Evolutionary conservation across 345 rosid genomes (phyloP).

Genomic region (Acer saccharum): DNA sequence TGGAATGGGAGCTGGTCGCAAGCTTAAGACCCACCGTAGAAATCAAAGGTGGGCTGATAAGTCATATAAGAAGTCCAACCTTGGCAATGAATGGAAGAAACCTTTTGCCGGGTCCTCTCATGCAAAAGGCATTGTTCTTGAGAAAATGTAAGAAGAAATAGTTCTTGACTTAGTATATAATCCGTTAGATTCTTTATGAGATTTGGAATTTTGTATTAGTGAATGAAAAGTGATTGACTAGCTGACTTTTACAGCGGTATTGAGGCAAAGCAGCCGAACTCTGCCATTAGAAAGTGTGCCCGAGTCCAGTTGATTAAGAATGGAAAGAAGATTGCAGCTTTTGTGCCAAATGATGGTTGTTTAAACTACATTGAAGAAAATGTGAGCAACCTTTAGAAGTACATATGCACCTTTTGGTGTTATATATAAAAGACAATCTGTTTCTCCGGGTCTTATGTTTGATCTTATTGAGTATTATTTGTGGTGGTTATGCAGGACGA

Average conservation of each 20-base stretch:
- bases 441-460: not conserved
- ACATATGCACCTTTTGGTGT: not conserved
- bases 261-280: conserved; percentile 52
- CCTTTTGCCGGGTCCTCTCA: conserved; percentile 71
- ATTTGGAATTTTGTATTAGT: not conserved
- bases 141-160: conserved; percentile 45
- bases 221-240: not conserved
- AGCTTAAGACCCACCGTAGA: conserved; percentile 41
- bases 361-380: conserved; percentile 48
- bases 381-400: conserved; percentile 20
- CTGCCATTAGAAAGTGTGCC: conserved; percentile 49
- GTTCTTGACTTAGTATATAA: not conserved
- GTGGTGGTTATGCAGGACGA: conserved; percentile 46
- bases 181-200: not conserved
- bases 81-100: conserved; percentile 55
- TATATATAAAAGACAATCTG: not conserved
- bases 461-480: not conserved
- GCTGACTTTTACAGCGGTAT: conserved; percentile 35
- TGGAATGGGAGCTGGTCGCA: conserved; percentile 68
- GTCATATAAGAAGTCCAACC: conserved; percentile 45
- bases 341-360: conserved; percentile 51
- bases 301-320: conserved; percentile 47
- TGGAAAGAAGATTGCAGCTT: conserved; percentile 49
- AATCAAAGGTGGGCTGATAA: conserved; percentile 56
- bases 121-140: conserved; percentile 72